These are phyloP conservation scores for Penicillium diatomitis DNA, from an alignment of 495 filamentous ascomycete genomes.

Conservation along the genomic window DNA sequence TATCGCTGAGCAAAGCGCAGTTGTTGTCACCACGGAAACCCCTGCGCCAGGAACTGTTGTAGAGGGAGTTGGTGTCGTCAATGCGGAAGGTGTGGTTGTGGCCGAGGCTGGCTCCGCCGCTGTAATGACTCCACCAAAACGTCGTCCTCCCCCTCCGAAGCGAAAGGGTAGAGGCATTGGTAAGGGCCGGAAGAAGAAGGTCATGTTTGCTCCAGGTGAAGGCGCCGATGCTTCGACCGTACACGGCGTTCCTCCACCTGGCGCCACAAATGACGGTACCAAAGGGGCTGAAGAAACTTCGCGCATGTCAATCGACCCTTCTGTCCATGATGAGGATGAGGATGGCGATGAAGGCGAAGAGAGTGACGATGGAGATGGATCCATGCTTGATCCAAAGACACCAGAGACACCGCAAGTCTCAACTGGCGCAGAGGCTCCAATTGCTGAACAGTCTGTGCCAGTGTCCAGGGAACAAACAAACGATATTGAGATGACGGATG, in stretches of 20 bases:
- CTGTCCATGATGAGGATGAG: conserved; percentile 35
- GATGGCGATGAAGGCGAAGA: conserved; percentile 43
- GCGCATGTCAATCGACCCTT: conserved; percentile 27
- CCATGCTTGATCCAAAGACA: conserved; percentile 43
- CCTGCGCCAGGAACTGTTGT: conserved; percentile 50
- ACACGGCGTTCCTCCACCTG: conserved; percentile 21
- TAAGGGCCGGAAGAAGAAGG: conserved; percentile 60
- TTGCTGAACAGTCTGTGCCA: conserved; percentile 9
- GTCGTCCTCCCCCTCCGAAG: conserved; percentile 67
- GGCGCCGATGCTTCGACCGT: conserved; percentile 28
- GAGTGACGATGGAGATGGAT: conserved; percentile 48
- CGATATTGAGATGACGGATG: conserved; percentile 19
- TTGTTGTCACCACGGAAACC: conserved; percentile 34
- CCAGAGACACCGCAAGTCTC: conserved; percentile 27
- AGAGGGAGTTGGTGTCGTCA: conserved; percentile 53
- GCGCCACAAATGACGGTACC: conserved; percentile 7
- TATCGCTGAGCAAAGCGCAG: conserved; percentile 21
- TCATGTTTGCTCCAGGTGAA: conserved; percentile 41
- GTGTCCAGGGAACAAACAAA: conserved; percentile 15
- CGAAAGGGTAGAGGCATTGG: conserved; percentile 63
- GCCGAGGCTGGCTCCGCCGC: conserved; percentile 39
- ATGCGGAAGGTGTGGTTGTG: conserved; percentile 53
- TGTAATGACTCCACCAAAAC: conserved; percentile 38
- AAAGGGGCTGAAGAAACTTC: conserved; percentile 32
- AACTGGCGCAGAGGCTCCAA: conserved; percentile 11